Evolutionary conservation across 2,329 filamentous ascomycete genomes (phyloP).

Genomic region (Lithohypha guttulata): DNA sequence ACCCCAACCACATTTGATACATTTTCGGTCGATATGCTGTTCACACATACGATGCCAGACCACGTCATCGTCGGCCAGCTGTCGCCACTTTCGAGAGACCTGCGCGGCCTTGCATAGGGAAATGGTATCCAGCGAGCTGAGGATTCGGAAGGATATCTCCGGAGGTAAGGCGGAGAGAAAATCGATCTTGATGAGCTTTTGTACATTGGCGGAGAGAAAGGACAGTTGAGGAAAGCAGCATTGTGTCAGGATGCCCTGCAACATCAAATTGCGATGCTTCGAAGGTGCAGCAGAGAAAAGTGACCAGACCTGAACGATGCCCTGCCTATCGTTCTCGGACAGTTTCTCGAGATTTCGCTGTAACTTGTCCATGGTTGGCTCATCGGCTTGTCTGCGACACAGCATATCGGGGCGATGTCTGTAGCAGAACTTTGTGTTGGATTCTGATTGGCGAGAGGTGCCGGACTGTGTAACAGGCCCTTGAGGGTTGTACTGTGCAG

Average conservation of each 20-base stretch:
- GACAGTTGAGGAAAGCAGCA: conserved; percentile 97
- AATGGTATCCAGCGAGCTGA: conserved; percentile 84
- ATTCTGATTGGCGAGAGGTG: conserved; percentile 29
- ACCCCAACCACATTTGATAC: conserved; percentile 91
- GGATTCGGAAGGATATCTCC: conserved; percentile 86
- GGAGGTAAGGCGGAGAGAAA: conserved; percentile 80
- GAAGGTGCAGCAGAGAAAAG: conserved; percentile 90
- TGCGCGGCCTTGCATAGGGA: conserved; percentile 93
- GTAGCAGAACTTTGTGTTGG: conserved; percentile 90
- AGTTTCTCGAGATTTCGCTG: conserved; percentile 77
- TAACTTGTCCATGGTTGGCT: conserved; percentile 89
- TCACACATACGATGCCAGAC: conserved; percentile 99
- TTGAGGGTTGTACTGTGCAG: conserved; percentile 72
- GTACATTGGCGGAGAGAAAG: conserved; percentile 78
- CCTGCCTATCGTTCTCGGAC: conserved; percentile 77
- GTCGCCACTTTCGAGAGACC: conserved; percentile 79
- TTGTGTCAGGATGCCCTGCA: conserved; percentile 89
- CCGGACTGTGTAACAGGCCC: conserved; percentile 29
- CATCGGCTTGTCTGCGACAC: conserved; percentile 83
- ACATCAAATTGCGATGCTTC: conserved; percentile 90
- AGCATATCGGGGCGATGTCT: conserved; percentile 88
- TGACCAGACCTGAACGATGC: conserved; percentile 95
- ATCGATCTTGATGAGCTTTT: conserved; percentile 94
- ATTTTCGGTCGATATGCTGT: conserved; percentile 89
- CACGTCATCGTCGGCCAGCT: conserved; percentile 88